Evolutionary conservation across 2,329 filamentous ascomycete genomes (phyloP), one percentile per base, ranked within the genome.

Genomic region (Aspergillus sojae): DNA sequence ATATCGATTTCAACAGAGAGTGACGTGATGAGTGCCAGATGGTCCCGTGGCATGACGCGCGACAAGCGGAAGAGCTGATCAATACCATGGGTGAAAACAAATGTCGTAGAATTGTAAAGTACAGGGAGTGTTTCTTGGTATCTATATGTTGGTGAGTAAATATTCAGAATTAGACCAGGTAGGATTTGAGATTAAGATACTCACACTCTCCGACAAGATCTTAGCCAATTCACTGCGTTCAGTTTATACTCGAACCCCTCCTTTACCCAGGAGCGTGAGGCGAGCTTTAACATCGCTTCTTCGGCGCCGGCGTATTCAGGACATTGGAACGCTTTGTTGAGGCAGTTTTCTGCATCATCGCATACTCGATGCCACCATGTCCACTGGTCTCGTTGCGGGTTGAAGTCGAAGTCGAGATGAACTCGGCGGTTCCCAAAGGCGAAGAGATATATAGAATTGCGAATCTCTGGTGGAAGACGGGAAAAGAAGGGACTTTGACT

Each of bases 351-450:
- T 4, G 34, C 48, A 45, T 65, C 63, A n/a, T 65, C 61, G 21
- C 61, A 65, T 9, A 59, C 34, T 11, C 63, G 54, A 46, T 65
- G 61, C 63, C 63, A 63, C 63, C 63, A 65, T 12, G 16, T 43
- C 63, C 63, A 65, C 32, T 21, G 30, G 2, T 39, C 48, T 21
- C 16, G 28, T 26, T 46, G 32, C 7, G 39, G 30, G 26, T 58
- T 50, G 26, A 61, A 58, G n/a, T 65, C 54, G 26, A 43, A 62
- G 21, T 65, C 60, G 2, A 65, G 28, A 34, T 65, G 63, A 3
- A 65, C 52, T 2, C 63, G 60, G 12, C 63, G 63, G 19, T 52
- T 41, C 1, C 62, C 62, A 28, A 64, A 58, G 19, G 56, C 34
- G 14, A 34, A 54, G 9, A 26, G 14, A 39, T 65, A 65, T 19